These are phyloP conservation scores for Leucogyrophana mollusca DNA, from an alignment of 768 basidiomycete species.

Conservation along the genomic window DNA sequence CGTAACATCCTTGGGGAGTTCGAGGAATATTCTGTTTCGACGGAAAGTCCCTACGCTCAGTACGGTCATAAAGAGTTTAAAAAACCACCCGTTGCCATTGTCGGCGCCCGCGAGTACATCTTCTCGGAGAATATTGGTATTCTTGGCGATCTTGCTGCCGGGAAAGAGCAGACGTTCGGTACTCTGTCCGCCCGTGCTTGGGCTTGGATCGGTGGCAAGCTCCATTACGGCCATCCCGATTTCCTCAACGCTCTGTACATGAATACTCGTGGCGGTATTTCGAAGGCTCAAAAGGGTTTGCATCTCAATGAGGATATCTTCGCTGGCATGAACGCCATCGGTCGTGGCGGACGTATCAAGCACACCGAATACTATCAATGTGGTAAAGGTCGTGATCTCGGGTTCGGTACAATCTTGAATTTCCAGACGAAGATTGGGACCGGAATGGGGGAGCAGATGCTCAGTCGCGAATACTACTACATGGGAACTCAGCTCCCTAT, in stretches of 20 bases:
- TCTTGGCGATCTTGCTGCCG: conserved; percentile 95
- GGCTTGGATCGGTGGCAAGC: conserved; percentile 97
- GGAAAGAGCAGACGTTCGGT: conserved; percentile 99
- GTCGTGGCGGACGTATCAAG: conserved; percentile 96
- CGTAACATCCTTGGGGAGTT: conserved; percentile 98
- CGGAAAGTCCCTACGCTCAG: conserved; percentile 88
- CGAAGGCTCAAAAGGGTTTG: conserved; percentile 99
- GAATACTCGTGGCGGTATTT: conserved; percentile 97
- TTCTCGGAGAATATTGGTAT: conserved; percentile 99
- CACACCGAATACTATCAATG: conserved; percentile 99
- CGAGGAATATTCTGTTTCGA: conserved; percentile 85
- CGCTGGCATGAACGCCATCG: conserved; percentile 98
- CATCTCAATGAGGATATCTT: conserved; percentile 99
- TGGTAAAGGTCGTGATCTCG: conserved; percentile 97
- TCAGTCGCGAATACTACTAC: conserved; percentile 99
- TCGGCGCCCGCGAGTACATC: conserved; percentile 99
- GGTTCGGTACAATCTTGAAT: conserved; percentile 98
- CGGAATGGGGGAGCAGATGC: conserved; percentile 99
- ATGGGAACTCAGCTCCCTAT: conserved; percentile 96
- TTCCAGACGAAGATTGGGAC: conserved; percentile 99
- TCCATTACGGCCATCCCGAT: conserved; percentile 99
- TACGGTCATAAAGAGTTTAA: conserved; percentile 89
- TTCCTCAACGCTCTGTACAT: conserved; percentile 98
- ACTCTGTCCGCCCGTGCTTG: conserved; percentile 94
- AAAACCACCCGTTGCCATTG: conserved; percentile 89